phyloP scores from a whole-genome alignment of 352 stramenopile species.

The Elongisporangium undulatum region DNA sequence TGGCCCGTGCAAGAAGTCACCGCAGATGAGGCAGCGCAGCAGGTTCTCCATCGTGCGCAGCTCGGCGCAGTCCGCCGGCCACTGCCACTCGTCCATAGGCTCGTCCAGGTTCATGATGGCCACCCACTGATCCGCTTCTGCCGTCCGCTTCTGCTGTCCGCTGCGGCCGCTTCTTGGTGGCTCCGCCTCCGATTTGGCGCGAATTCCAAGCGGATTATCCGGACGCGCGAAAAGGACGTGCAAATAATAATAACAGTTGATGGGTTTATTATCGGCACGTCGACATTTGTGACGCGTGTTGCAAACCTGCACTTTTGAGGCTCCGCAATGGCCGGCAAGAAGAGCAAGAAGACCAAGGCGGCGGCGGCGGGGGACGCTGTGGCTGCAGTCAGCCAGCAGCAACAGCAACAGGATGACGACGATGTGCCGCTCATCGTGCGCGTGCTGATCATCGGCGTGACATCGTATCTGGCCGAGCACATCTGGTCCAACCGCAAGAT shows the following conservation, averaged over 20 bases:
- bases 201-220: neutral
- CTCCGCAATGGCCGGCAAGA: conserved; percentile 4
- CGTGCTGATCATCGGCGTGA: conserved; percentile 50
- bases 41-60: conserved; percentile 71
- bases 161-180: neutral
- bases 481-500: conserved; percentile 72
- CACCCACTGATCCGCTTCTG: neutral
- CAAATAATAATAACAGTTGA: neutral
- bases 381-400: neutral
- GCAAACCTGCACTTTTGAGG: neutral
- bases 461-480: conserved; percentile 75
- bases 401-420: conserved; percentile 13
- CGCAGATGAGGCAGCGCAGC: conserved; percentile 80
- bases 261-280: neutral
- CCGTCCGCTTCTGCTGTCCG: neutral
- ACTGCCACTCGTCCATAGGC: conserved; percentile 75
- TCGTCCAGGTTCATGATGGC: neutral
- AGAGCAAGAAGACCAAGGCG: conserved; percentile 1
- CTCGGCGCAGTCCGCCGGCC: conserved; percentile 46
- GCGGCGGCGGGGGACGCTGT: neutral
- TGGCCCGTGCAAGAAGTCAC: conserved; percentile 78
- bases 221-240: neutral
- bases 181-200: neutral
- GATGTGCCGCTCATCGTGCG: conserved; percentile 41
- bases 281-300: neutral